Conservation (phyloP, 2,329 filamentous ascomycete genomes). For the Trichoderma sp. region DNA sequence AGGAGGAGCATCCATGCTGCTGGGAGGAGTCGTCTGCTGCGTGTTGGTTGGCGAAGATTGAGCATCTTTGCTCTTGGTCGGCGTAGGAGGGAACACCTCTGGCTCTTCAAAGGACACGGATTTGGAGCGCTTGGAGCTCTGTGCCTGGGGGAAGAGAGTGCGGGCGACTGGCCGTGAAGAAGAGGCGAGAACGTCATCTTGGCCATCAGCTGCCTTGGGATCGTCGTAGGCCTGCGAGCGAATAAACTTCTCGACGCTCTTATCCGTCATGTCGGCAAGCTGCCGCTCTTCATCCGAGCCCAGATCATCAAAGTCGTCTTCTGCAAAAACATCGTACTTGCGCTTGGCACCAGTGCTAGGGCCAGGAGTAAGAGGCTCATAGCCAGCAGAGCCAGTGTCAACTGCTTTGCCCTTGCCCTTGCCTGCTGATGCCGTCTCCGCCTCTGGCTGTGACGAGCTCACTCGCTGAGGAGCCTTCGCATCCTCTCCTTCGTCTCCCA, state of each 20-base stretch:
- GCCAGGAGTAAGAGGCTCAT: slow-evolving; percentile 11
- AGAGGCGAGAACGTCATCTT: slow-evolving; percentile 28
- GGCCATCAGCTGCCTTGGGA: slow-evolving; percentile 25
- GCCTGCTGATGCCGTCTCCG: background rate
- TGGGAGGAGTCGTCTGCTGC: background rate
- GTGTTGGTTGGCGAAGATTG: background rate
- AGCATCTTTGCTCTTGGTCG: slow-evolving; percentile 18
- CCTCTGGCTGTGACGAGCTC: slow-evolving; percentile 7
- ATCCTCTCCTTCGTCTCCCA: background rate
- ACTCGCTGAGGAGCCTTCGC: background rate
- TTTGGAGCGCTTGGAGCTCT: slow-evolving; percentile 35
- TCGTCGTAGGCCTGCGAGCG: slow-evolving; percentile 24
- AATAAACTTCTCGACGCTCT: slow-evolving; percentile 33
- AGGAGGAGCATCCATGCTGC: background rate
- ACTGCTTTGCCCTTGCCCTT: background rate
- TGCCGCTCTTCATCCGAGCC: slow-evolving; percentile 44
- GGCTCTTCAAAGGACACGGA: slow-evolving; percentile 35
- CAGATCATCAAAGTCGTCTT: slow-evolving; percentile 37
- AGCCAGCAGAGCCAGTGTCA: background rate
- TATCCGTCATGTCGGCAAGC: slow-evolving; percentile 39
- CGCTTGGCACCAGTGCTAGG: slow-evolving; percentile 30
- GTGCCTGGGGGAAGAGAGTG: slow-evolving; percentile 37
- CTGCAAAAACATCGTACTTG: slow-evolving; percentile 31
- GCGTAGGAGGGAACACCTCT: slow-evolving; percentile 24
- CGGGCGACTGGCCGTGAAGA: slow-evolving; percentile 40